phyloP scores from a whole-genome alignment of 2,329 filamentous ascomycete genomes.

The Xylariales sp. region DNA sequence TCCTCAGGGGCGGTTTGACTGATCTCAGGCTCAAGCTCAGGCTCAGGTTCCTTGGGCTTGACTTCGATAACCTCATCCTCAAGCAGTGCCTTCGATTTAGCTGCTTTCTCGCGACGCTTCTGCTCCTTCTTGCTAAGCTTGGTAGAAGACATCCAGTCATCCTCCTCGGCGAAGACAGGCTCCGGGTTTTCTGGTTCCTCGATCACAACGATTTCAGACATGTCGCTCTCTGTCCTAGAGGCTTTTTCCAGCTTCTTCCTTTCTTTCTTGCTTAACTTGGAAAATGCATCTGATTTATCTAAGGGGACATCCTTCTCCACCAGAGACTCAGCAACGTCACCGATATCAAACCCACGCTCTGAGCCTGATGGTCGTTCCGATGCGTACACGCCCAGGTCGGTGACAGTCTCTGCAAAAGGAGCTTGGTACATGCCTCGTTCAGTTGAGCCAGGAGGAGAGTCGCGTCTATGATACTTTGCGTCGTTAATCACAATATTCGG shows the following conservation, averaged over 20 bases:
- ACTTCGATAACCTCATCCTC: constrained; percentile 13
- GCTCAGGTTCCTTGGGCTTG: constrained; percentile 13
- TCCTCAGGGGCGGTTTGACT: constrained; percentile 22
- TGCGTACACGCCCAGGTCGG: constrained; percentile 31
- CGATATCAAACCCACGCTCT: constrained; percentile 26
- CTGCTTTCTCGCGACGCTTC: constrained; percentile 40
- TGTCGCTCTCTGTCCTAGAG: constrained; percentile 19
- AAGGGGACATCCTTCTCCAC: constrained; percentile 21
- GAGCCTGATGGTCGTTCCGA: constrained; percentile 23
- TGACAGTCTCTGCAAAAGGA: constrained; percentile 44
- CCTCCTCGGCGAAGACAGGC: constrained; percentile 16
- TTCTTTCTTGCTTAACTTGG: constrained; percentile 24
- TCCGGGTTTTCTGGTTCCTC: constrained; percentile 10
- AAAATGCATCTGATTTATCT: constrained; percentile 17
- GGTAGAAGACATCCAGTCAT: constrained; percentile 17
- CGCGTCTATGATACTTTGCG: constrained; percentile 56
- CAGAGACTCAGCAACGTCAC: constrained; percentile 44
- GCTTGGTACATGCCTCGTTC: constrained; percentile 42
- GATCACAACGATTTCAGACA: constrained; percentile 15
- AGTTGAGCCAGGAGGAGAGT: constrained; percentile 59
- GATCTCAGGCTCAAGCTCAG: constrained; percentile 7
- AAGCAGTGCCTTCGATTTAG: constrained; percentile 20
- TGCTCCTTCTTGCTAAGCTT: constrained; percentile 32
- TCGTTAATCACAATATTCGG: constrained; percentile 67
- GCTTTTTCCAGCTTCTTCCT: constrained; percentile 35